A percentile compares a stretch with the other conserved stretches of the same genome.
Evolutionary conservation across 805 yeast species (phyloP).

Genomic region (Pichia insulana): DNA sequence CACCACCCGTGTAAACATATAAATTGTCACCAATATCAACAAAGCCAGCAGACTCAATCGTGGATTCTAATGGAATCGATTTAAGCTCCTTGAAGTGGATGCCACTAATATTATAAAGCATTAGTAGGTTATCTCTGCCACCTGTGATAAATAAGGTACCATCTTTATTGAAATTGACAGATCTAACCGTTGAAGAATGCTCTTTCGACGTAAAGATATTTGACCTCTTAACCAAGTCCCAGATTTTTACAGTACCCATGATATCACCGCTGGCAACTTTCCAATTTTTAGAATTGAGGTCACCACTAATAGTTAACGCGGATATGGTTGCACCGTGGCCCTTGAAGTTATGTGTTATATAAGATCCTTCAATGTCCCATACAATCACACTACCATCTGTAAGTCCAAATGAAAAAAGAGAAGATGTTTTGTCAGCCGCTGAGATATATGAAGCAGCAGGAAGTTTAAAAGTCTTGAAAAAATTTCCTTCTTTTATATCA

Average conservation of each 20-base stretch:
- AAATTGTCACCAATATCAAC: conserved; percentile 27
- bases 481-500: conserved; percentile 31
- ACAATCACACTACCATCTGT: conserved; percentile 89
- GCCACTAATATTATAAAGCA: conserved; percentile 42
- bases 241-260: conserved; percentile 45
- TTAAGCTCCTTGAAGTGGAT: conserved; percentile 45
- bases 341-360: conserved; percentile 77
- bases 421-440: conserved; percentile 69
- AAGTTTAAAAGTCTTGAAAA: conserved; percentile 47
- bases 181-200: conserved; percentile 81
- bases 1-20: conserved; percentile 68
- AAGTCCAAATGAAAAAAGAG: conserved; percentile 87
- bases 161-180: conserved; percentile 51
- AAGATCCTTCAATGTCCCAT: conserved; percentile 86
- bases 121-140: conserved; percentile 78
- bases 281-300: conserved; percentile 64
- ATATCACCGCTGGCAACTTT: conserved; percentile 63
- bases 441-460: conserved; percentile 79
- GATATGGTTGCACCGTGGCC: conserved; percentile 92
- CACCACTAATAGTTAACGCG: conserved; percentile 65
- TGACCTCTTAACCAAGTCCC: conserved; percentile 69
- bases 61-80: conserved; percentile 67
- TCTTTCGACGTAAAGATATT: conserved; percentile 54
- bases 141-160: conserved; percentile 63
- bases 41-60: conserved; percentile 65